A percentile compares a stretch with the other conserved stretches of the same genome.
These are phyloP conservation scores for Suhomyces vadensis DNA, from an alignment of 805 yeast species.

Conservation along the genomic window DNA sequence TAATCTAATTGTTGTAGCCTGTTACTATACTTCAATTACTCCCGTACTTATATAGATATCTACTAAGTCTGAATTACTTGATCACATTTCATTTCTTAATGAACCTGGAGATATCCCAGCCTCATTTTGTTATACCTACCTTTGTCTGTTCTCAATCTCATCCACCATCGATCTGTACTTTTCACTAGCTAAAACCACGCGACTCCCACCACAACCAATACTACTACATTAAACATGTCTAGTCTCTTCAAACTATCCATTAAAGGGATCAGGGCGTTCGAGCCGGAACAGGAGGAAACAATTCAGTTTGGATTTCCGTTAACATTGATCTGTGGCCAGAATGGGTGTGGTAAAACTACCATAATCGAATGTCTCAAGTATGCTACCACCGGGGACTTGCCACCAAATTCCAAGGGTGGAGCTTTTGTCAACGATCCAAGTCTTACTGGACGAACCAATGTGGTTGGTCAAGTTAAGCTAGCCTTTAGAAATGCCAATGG, in stretches of 20 bases:
- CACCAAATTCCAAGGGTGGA: slow-evolving; percentile 95
- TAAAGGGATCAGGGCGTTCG: slow-evolving; percentile 89
- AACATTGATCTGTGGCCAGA: slow-evolving; percentile 91
- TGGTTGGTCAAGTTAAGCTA: slow-evolving; percentile 86
- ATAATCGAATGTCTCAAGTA: slow-evolving; percentile 91
- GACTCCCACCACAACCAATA: not conserved
- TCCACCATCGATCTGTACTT: no score
- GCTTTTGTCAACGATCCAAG: slow-evolving; percentile 95
- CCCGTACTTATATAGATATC: no score
- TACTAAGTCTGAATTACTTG: no score
- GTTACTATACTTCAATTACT: no score
- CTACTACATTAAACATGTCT: slow-evolving; percentile 36
- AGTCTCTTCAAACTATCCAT: slow-evolving; percentile 49
- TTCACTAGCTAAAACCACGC: no score
- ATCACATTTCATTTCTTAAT: no score
- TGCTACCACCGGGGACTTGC: slow-evolving; percentile 93
- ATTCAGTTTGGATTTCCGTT: slow-evolving; percentile 88
- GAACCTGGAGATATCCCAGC: no score
- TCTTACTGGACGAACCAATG: slow-evolving; percentile 70
- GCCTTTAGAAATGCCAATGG: slow-evolving; percentile 77
- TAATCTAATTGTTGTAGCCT: no score
- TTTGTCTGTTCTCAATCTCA: no score
- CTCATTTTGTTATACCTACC: no score
- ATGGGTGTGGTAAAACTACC: slow-evolving; percentile 96
- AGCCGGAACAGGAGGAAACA: slow-evolving; percentile 78